phyloP scores from a whole-genome alignment of 2,329 filamentous ascomycete genomes.

The Monosporascus ibericus region DNA sequence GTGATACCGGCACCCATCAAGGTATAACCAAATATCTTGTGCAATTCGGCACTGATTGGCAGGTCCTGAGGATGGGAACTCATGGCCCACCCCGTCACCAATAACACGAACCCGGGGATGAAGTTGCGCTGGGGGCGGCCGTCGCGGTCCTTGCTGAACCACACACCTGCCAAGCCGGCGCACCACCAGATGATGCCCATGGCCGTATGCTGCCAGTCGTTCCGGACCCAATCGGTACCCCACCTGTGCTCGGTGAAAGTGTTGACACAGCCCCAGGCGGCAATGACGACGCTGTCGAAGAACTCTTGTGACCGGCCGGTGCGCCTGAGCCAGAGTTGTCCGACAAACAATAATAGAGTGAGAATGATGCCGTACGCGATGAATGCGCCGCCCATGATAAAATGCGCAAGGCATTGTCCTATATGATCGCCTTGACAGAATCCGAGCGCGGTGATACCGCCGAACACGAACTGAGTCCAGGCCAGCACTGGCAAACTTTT shows the following conservation, averaged over 20 bases:
- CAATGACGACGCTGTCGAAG: constrained; percentile 87
- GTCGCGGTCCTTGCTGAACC: constrained; percentile 79
- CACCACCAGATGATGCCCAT: constrained; percentile 99
- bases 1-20: constrained; percentile 84
- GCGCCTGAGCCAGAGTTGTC: constrained; percentile 77
- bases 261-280: constrained; percentile 93
- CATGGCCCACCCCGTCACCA: constrained; percentile 95
- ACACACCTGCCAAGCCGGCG: constrained; percentile 83
- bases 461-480: constrained; percentile 95
- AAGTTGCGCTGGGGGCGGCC: constrained; percentile 88
- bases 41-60: constrained; percentile 79
- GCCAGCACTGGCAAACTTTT: constrained; percentile 80
- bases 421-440: constrained; percentile 90
- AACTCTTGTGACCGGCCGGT: constrained; percentile 91
- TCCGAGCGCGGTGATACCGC: constrained; percentile 83
- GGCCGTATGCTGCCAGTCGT: constrained; percentile 96
- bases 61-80: constrained; percentile 81
- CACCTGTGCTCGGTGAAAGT: constrained; percentile 97
- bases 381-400: constrained; percentile 97
- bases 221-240: constrained; percentile 82
- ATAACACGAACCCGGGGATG: constrained; percentile 82
- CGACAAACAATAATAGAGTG: constrained; percentile 79
- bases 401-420: constrained; percentile 90
- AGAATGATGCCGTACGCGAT: constrained; percentile 88
- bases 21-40: constrained; percentile 87